A percentile compares a stretch with the other conserved stretches of the same genome.
Conservation (phyloP, 2,329 filamentous ascomycete species). For the Aspergillus spinulosporus region DNA sequence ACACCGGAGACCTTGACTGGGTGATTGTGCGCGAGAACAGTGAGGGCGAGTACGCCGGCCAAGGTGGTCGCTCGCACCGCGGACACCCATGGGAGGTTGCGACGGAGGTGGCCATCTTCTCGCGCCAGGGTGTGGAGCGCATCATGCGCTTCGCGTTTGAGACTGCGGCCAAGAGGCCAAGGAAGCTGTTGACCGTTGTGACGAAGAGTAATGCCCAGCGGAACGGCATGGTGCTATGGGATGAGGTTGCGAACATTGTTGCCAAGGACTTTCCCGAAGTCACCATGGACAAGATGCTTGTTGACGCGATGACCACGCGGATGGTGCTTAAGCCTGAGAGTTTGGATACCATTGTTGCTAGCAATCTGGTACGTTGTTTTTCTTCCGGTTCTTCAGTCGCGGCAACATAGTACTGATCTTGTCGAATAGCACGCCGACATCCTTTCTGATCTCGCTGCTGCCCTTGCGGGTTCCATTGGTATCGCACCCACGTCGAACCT, state of each 20-base stretch:
- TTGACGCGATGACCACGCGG: conserved; percentile 65
- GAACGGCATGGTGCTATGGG: conserved; percentile 69
- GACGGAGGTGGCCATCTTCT: conserved; percentile 66
- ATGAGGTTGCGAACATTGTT: conserved; percentile 60
- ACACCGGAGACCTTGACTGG: conserved; percentile 63
- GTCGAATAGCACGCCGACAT: conserved; percentile 58
- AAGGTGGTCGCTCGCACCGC: conserved; percentile 62
- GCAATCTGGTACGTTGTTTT: conserved; percentile 50
- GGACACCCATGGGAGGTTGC: conserved; percentile 61
- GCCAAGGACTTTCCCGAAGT: conserved; percentile 62
- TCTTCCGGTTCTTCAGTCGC: neutral
- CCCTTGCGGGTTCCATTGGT: conserved; percentile 68
- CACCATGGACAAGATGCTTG: conserved; percentile 64
- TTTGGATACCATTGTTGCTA: conserved; percentile 64
- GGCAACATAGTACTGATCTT: conserved; percentile 1
- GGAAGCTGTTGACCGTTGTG: conserved; percentile 62
- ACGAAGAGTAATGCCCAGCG: conserved; percentile 67
- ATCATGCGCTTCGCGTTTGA: conserved; percentile 66
- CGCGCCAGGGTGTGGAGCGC: conserved; percentile 58
- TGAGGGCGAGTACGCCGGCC: conserved; percentile 66
- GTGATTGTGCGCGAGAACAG: conserved; percentile 67
- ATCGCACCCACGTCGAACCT: conserved; percentile 71
- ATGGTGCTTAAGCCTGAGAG: conserved; percentile 63
- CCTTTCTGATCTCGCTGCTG: conserved; percentile 69
- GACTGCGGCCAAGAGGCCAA: conserved; percentile 56